phyloP scores from a whole-genome alignment of 2,329 filamentous ascomycete species.

The Phaeosphaeriaceae sp. region DNA sequence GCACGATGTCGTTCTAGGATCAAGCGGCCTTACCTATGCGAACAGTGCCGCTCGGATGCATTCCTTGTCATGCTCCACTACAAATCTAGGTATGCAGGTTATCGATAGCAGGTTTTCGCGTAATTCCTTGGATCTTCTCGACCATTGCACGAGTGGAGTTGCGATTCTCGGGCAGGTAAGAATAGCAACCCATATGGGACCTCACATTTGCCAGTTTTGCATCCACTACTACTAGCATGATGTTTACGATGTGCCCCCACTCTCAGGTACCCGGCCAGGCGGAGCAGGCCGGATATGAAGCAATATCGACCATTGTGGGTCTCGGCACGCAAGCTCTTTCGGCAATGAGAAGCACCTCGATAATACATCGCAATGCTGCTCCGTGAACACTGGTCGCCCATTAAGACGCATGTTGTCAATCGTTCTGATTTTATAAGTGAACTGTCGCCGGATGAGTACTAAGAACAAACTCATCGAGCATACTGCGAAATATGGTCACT shows the following conservation, averaged over 20 bases:
- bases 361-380: neutral
- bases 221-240: neutral
- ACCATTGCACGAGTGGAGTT: neutral
- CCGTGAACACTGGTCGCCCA: neutral
- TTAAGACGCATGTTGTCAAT: neutral
- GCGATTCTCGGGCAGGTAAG: neutral
- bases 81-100: neutral
- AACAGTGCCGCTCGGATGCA: no score
- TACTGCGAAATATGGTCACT: neutral
- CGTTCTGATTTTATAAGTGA: no score
- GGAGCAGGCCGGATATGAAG: conserved; percentile 1
- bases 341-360: neutral
- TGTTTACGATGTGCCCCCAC: neutral
- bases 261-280: neutral
- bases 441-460: neutral
- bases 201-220: neutral
- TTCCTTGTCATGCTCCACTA: neutral
- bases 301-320: conserved; percentile 1
- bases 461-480: neutral
- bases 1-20: neutral
- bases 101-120: neutral
- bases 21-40: neutral
- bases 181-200: neutral
- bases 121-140: neutral
- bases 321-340: conserved; percentile 1